Percentiles rank a stretch among this genome's conserved stretches.
Conservation (phyloP, 345 rosid genomes). For the Gossypium longicalyx region DNA sequence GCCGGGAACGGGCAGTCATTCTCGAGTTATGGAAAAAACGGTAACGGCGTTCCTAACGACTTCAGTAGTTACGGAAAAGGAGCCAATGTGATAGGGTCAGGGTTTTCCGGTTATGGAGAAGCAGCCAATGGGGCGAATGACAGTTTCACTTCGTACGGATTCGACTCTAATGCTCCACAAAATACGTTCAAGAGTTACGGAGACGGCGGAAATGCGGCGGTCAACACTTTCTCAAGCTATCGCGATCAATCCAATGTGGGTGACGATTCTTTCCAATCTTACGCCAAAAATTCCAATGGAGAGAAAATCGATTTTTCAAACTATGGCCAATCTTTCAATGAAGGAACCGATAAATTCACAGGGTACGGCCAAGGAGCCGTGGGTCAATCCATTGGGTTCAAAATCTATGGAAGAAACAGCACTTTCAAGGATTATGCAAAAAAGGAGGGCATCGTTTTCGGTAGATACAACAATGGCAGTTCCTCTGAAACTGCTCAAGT, state of each 20-base stretch:
- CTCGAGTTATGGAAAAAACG: constrained; percentile 62
- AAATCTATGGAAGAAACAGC: constrained; percentile 36
- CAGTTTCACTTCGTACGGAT: constrained; percentile 64
- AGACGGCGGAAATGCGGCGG: constrained; percentile 39
- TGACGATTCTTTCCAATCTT: constrained; percentile 57
- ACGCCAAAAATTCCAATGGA: constrained; percentile 50
- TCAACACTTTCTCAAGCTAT: constrained; percentile 45
- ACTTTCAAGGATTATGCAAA: constrained; percentile 43
- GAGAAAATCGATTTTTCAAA: constrained; percentile 36
- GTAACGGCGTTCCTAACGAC: constrained; percentile 49
- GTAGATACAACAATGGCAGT: constrained; percentile 32
- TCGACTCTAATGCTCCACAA: constrained; percentile 52
- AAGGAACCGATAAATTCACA: constrained; percentile 41
- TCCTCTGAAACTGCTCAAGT: constrained; percentile 5
- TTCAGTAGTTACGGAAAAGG: constrained; percentile 51
- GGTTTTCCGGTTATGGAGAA: constrained; percentile 62
- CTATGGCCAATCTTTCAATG: constrained; percentile 45
- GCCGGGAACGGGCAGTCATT: constrained; percentile 54
- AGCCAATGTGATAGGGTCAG: constrained; percentile 65
- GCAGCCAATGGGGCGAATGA: constrained; percentile 50
- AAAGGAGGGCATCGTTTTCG: constrained; percentile 43
- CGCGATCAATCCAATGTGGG: constrained; percentile 58
- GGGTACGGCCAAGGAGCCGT: constrained; percentile 40
- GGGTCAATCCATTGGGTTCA: constrained; percentile 37
- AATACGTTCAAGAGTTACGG: constrained; percentile 67